Evolutionary conservation across 164 flowering plant genomes (phyloP), one percentile per base, ranked within the genome.

Genomic region (Vitis rotundifolia): DNA sequence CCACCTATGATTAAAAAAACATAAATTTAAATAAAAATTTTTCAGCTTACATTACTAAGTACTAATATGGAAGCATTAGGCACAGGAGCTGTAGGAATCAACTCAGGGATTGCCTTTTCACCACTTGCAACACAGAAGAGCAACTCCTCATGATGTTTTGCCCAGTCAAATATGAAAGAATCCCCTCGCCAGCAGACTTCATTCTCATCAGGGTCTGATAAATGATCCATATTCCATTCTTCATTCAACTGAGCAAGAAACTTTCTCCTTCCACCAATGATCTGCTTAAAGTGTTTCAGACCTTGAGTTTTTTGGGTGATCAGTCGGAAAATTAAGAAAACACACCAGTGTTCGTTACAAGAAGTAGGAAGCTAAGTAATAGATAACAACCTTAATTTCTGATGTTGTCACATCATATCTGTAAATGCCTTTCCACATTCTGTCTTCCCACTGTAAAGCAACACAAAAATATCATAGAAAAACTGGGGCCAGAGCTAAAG

Each of bases 381-480:
- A 10, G n/a, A 28, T 50, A 8, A 57, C 13, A 58, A 81, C 84
- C 84, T 76, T 81, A 26, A 74, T 68, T 69, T 81, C 80, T 62
- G 80, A 76, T 31, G 76, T 19, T 1, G 78, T 81, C 64, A 76
- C 78, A 59, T 81, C 84, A 76, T 81, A 81, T 68, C 61, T 74
- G 52, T 73, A 67, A 59, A 65, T 59, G 47, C 79, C 81, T 59
- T 69, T 81, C 78, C 73, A 66, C n/a, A 75, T 59, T 49, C 63
- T 54, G n/a, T 78, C 80, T 76, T 81, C 81, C 79, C 81, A 81
- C 81, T 81, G 73, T 28, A 67, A 73, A 59, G 53, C 16, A 63
- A 66, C 26, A 75, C 16, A 4, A 29, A 48, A 47, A 28, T 5
- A 1, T 49, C 3, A 63, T 57, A 4, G 1, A 12, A 15, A 49